Base-by-base conservation (phyloP, 768 basidiomycete genomes). In the Chiua virens region DNA sequence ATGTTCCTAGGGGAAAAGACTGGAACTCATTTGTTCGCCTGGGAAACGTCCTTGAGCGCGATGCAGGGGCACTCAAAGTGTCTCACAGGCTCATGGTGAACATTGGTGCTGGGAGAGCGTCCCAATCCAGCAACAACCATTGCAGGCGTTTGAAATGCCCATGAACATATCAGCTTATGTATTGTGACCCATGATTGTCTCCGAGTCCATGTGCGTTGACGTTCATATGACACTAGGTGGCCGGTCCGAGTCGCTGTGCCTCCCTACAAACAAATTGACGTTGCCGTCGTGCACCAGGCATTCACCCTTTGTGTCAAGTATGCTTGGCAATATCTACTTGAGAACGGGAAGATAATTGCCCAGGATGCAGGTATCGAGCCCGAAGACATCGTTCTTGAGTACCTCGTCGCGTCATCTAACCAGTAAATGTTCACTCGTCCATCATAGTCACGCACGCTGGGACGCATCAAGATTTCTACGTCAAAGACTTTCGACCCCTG, bases 31-130 rank as follows among this genome's bases (percentile, higher is more conserved):
- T 79, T 52, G 66, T 73, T 36, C 53, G 64, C 22, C 55, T 79
- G 36, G 56, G 69, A 25, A 79, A 80, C 50, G 56, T 78, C 4
- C 27, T 74, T 6, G 53, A 68, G 8, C 71, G 73, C 1, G 68
- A 59, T 1, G 43, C 58, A 8, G 64, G 50, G 7, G 44, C 32
- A 11, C 58, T 74, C 20, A 53, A 57, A 14, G 20, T 68, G 6
- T 54, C 61, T 36, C 52, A 50, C 5, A 59, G 49, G 59, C 67
- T 5, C 55, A 32, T 0, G 76, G 73, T 4, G 53, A 52, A 6
- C 69, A 75, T n/a, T 74, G 74, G 66, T 64, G 61, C 25, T 77
- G 75, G 76, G 64, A 71, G 45, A 60, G 68, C 22, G 20, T 65
- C 10, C 67, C 66, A 5, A 52, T 67, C 8, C 59, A 51, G 7